A percentile compares a stretch with the other conserved stretches of the same genome.
Conservation (phyloP, 2,329 filamentous ascomycete species). For the Aspergillus terreus region DNA sequence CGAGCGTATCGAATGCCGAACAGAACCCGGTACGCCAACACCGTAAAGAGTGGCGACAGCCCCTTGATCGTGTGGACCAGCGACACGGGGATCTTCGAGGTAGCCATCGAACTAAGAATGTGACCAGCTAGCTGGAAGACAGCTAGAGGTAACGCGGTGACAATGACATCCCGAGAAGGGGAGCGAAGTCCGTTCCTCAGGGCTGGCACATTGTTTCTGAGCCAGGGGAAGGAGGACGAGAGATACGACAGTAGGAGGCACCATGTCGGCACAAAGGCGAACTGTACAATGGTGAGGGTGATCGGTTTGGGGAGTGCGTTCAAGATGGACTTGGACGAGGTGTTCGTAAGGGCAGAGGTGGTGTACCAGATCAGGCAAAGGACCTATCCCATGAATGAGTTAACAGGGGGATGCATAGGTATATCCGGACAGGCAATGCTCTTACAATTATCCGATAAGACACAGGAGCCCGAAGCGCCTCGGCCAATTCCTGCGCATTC, state of each 20-base stretch:
- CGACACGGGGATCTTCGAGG: conserved; percentile 90
- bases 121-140: conserved; percentile 92
- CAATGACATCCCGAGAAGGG: conserved; percentile 76
- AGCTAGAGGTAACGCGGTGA: conserved; percentile 84
- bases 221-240: conserved; percentile 65
- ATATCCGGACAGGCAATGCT: conserved; percentile 7
- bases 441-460: conserved; percentile 83
- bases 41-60: conserved; percentile 90
- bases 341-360: conserved; percentile 93
- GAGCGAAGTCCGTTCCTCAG: conserved; percentile 78
- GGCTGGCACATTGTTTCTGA: conserved; percentile 70
- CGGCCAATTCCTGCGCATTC: conserved; percentile 89
- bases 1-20: conserved; percentile 84
- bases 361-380: conserved; percentile 92
- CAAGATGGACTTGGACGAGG: conserved; percentile 94
- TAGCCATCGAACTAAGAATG: conserved; percentile 89
- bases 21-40: conserved; percentile 84
- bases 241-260: conserved; percentile 77
- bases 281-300: conserved; percentile 88
- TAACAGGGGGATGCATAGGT: neutral
- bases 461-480: conserved; percentile 83
- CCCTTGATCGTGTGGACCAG: conserved; percentile 98
- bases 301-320: conserved; percentile 87
- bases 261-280: conserved; percentile 84
- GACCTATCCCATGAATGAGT: conserved; percentile 51